Percentiles rank a stretch among this genome's conserved stretches.
Conservation (phyloP, 768 basidiomycete genomes). For the Tulasnella sp. region DNA sequence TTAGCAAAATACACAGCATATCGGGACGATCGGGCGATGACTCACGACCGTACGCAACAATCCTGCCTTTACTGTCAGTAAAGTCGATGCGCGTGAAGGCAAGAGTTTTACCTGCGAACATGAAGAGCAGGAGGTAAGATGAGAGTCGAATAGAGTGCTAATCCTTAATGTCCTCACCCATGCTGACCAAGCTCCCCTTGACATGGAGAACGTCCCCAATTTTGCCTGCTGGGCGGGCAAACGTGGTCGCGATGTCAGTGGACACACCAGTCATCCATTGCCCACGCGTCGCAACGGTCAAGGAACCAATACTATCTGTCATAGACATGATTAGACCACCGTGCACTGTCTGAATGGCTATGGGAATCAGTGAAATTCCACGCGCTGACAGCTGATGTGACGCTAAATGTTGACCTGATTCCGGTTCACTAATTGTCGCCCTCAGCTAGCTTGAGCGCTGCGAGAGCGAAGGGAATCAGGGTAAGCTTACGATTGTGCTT, state of each 20-base stretch:
- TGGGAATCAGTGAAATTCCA: neutral
- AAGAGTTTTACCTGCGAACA: slow-evolving; percentile 59
- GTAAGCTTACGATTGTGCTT: slow-evolving; percentile 51
- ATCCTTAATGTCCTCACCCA: slow-evolving; percentile 44
- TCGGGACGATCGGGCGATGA: slow-evolving; percentile 14
- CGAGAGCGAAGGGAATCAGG: neutral
- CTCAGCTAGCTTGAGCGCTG: neutral
- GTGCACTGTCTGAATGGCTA: slow-evolving; percentile 43
- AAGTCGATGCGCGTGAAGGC: slow-evolving; percentile 79
- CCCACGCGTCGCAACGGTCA: slow-evolving; percentile 71
- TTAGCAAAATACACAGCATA: neutral
- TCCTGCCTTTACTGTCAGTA: slow-evolving; percentile 46
- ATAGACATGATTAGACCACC: slow-evolving; percentile 73
- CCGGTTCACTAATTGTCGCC: slow-evolving; percentile 49
- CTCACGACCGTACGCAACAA: slow-evolving; percentile 76
- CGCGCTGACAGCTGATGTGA: neutral
- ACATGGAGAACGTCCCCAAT: slow-evolving; percentile 55
- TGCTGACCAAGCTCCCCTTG: slow-evolving; percentile 53
- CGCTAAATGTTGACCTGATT: slow-evolving; percentile 46
- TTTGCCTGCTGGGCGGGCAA: slow-evolving; percentile 65
- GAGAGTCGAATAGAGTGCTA: too few relatives aligned
- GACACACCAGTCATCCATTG: slow-evolving; percentile 80
- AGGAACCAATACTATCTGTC: slow-evolving; percentile 74
- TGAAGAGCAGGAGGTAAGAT: neutral
- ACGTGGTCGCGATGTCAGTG: slow-evolving; percentile 67